phyloP scores from a whole-genome alignment of 169 alveolate species.

The Plasmodium reichenowi region DNA sequence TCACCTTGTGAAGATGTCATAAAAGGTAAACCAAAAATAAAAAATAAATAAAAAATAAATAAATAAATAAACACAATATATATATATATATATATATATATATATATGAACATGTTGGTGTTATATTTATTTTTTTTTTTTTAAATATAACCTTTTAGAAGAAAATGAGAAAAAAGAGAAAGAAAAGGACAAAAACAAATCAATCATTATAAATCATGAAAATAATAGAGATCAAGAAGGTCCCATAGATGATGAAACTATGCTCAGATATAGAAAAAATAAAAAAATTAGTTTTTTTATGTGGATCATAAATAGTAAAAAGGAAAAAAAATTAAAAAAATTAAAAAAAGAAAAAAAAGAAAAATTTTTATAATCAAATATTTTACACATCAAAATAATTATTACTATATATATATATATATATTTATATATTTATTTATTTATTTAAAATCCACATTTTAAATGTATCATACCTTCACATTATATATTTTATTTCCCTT shows the following conservation, averaged over 20 bases:
- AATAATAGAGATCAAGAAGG: background rate
- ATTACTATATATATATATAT: background rate
- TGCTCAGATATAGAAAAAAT: conserved; percentile 8
- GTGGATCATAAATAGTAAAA: conserved; percentile 73
- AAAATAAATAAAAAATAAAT: conserved; percentile 17
- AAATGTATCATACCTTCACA: background rate
- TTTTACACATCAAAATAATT: too few relatives aligned
- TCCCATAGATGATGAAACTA: conserved; percentile 9
- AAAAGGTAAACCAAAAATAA: conserved; percentile 9
- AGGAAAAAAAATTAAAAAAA: background rate
- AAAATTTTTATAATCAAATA: background rate
- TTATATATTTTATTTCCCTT: background rate
- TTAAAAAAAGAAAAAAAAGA: too few relatives aligned
- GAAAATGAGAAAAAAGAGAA: background rate
- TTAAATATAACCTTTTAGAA: background rate
- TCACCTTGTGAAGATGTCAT: conserved; percentile 11
- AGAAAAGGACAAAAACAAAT: background rate
- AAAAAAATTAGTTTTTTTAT: conserved; percentile 38
- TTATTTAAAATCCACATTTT: background rate
- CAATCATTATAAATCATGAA: background rate
- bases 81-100: background rate
- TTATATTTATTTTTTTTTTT: conserved; percentile 6
- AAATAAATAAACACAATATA: background rate
- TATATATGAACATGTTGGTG: background rate
- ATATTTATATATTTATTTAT: conserved; percentile 2